Evolutionary conservation across 2,329 filamentous ascomycete genomes (phyloP), one percentile per base, ranked within the genome.

Genomic region (Penicillium decumbens): DNA sequence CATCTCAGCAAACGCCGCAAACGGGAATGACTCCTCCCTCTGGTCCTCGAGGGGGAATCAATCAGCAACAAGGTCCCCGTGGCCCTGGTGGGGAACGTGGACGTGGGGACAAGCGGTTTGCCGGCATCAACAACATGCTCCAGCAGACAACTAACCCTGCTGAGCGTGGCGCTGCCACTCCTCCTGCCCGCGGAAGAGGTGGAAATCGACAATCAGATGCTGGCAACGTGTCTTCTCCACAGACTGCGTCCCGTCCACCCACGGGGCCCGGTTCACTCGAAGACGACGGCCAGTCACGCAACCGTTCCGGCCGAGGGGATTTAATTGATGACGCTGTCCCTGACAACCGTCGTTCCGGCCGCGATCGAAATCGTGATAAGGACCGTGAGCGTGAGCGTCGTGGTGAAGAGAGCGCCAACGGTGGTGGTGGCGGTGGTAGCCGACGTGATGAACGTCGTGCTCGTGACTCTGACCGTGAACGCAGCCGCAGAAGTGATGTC

Each of bases 31-130:
- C 57, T 25, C 66, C 68, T 8, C 72, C 73, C 8, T 72, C 71
- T 35, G 73, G 72, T 3, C 73, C 73, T 47, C 66, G 73, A 48
- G 62, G 64, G 43, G 67, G 64, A 29, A 59, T 65, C 12, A 67
- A 66, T 15, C 66, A 67, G 15, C 68, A 70, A 5, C 62, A 72
- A 44, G 68, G 65, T 9, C 67, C 69, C 20, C 69, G 70, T 32
- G 62, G 67, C 29, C 64, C 66, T 39, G 56, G 62, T 25, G 69
- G 68, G 41, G 68, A 72, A 43, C 68, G 72, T 43, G 65, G 66
- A 33, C 67, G 73, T 27, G 64, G 74, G 28, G 74, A 76, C 52
- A 75, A 76, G 51, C 71, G 75, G 10, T 74, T 77, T 52, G 68
- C 71, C 12, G 71, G 69, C 1, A 64, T 77, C 46, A 75, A 76